Percentiles rank a stretch among this genome's conserved stretches.
Evolutionary conservation across 176 grass and related monocot species (phyloP).

Genomic region (Alloteropsis semialata): DNA sequence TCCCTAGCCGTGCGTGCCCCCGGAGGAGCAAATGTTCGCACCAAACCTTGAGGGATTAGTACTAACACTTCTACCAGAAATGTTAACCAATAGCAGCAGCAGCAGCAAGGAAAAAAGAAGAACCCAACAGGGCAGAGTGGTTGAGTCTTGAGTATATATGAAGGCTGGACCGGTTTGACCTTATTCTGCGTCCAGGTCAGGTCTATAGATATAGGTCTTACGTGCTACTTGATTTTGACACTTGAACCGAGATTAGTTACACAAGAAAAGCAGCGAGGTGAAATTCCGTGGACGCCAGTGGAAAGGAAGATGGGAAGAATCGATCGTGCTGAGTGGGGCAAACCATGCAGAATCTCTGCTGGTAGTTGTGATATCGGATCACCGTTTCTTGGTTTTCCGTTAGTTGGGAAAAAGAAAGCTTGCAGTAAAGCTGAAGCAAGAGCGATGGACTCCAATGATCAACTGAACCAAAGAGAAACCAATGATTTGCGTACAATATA

Average conservation of each 20-base stretch:
- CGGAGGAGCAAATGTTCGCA: constrained; percentile 13
- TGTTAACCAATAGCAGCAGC: background rate
- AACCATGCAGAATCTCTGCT: background rate
- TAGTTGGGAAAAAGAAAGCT: background rate
- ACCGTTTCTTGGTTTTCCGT: background rate
- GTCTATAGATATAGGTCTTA: background rate
- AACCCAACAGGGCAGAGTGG: background rate
- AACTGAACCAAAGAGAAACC: background rate
- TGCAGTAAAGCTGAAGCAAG: constrained; percentile 15
- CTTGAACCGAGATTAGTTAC: constrained; percentile 20
- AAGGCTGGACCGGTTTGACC: constrained; percentile 13
- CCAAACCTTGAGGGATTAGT: constrained; percentile 5
- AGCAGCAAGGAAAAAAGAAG: background rate
- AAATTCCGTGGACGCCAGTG: background rate
- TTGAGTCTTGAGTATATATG: background rate
- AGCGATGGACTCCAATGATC: background rate
- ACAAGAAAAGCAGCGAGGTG: background rate
- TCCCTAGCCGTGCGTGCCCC: no score
- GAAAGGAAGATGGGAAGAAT: background rate
- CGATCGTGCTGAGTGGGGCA: background rate
- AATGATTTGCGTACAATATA: background rate
- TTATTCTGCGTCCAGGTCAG: background rate
- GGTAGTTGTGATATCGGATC: background rate
- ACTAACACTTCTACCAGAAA: background rate
- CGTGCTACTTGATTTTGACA: constrained; percentile 21